phyloP scores from a whole-genome alignment of 495 filamentous ascomycete genomes.

The Cercophora scortea region DNA sequence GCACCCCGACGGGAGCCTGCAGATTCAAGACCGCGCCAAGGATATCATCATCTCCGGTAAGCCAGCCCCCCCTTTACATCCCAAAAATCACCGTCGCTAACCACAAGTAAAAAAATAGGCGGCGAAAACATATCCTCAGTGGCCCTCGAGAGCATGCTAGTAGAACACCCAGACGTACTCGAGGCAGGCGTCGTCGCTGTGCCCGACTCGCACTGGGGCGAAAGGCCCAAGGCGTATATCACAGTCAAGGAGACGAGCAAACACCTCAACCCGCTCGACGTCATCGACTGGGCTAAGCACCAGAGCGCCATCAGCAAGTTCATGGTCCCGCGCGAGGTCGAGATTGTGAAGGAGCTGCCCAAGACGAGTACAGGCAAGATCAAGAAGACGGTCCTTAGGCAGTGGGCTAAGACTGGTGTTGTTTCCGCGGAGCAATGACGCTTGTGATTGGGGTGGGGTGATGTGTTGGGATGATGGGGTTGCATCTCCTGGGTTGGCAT shows the following conservation, averaged over 20 bases:
- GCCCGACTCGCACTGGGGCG: conserved; percentile 86
- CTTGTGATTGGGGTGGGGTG: neutral
- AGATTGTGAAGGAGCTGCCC: conserved; percentile 78
- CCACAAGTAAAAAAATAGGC: conserved; percentile 37
- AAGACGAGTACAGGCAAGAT: conserved; percentile 97
- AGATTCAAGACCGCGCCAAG: conserved; percentile 91
- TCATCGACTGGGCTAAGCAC: conserved; percentile 81
- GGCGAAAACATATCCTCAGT: conserved; percentile 97
- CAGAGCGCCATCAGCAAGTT: conserved; percentile 77
- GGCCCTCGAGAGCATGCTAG: conserved; percentile 87
- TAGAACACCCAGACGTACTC: conserved; percentile 77
- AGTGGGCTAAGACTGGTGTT: conserved; percentile 62
- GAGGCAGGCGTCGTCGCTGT: conserved; percentile 91
- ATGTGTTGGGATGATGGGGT: neutral
- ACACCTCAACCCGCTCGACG: conserved; percentile 57
- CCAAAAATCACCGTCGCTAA: too few relatives aligned
- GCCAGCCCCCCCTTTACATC: conserved; percentile 9
- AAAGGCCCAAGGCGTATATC: conserved; percentile 87
- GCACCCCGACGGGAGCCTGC: conserved; percentile 80
- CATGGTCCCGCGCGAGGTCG: conserved; percentile 92
- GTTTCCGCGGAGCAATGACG: conserved; percentile 7
- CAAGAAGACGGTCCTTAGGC: conserved; percentile 85
- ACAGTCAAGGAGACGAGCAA: conserved; percentile 62
- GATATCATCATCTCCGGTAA: conserved; percentile 97
- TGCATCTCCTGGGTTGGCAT: neutral